These are phyloP conservation scores for Colletotrichum tamarilloi DNA, from an alignment of 2,329 filamentous ascomycete species.

Conservation along the genomic window DNA sequence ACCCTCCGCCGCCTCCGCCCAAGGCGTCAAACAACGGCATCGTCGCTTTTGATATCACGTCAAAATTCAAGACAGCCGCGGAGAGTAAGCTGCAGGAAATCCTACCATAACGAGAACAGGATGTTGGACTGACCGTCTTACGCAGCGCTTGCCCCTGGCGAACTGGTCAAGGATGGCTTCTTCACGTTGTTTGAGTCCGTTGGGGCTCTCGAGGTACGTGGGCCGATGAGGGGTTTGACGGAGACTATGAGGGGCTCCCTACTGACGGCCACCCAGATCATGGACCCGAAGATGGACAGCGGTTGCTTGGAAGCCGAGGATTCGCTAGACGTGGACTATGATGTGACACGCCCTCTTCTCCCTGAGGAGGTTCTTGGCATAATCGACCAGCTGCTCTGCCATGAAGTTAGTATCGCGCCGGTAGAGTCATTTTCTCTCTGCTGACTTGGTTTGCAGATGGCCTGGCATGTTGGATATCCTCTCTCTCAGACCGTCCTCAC, in stretches of 20 bases:
- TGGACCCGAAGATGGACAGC: constrained; percentile 99
- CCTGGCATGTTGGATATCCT: constrained; percentile 96
- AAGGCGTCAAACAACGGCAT: constrained; percentile 60
- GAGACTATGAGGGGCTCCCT: background rate
- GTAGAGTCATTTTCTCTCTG: background rate
- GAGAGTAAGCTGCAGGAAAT: constrained; percentile 54
- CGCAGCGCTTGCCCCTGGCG: constrained; percentile 79
- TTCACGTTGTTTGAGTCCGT: constrained; percentile 97
- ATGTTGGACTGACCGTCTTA: constrained; percentile 38
- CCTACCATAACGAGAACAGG: too few relatives aligned
- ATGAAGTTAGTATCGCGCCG: constrained; percentile 71
- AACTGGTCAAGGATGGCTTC: constrained; percentile 91
- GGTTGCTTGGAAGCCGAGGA: constrained; percentile 84
- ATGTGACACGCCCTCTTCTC: constrained; percentile 73
- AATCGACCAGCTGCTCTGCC: constrained; percentile 90
- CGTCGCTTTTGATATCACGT: constrained; percentile 68
- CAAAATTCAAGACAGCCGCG: constrained; percentile 64
- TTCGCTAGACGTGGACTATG: constrained; percentile 85
- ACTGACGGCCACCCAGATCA: constrained; percentile 73
- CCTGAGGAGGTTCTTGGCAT: constrained; percentile 89
- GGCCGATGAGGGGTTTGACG: background rate
- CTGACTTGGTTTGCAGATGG: constrained; percentile 70
- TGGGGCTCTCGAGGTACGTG: constrained; percentile 78
- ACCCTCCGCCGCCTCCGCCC: constrained; percentile 49
- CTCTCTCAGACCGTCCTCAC: constrained; percentile 95